phyloP scores from a whole-genome alignment of 164 flowering plant species.

The Vitis riparia region DNA sequence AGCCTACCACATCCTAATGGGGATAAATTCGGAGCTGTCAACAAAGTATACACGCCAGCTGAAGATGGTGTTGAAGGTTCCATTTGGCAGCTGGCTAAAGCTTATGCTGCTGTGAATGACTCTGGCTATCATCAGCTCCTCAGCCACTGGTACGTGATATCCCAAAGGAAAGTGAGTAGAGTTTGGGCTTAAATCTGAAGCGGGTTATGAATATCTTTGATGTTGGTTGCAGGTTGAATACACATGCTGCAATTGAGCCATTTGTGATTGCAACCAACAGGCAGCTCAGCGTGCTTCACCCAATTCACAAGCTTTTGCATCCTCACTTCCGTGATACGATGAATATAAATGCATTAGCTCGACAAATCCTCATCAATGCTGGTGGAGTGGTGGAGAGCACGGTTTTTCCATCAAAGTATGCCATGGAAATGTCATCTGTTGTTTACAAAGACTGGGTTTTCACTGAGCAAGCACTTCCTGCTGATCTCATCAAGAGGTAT shows the following conservation, averaged over 20 bases:
- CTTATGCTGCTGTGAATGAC: conserved; percentile 49
- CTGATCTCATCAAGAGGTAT: conserved; percentile 32
- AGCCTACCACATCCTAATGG: conserved; percentile 62
- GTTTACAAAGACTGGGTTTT: conserved; percentile 50
- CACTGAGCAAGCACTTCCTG: conserved; percentile 57
- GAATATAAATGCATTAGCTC: conserved; percentile 46
- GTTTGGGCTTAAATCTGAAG: background rate
- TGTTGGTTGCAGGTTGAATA: conserved; percentile 37
- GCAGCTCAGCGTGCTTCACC: conserved; percentile 55
- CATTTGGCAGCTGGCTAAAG: conserved; percentile 66
- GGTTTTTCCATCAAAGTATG: conserved; percentile 40
- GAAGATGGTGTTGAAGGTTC: conserved; percentile 46
- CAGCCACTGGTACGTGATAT: conserved; percentile 44
- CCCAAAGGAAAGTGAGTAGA: background rate
- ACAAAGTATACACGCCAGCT: conserved; percentile 48
- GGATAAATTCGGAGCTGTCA: conserved; percentile 42
- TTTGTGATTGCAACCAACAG: conserved; percentile 55
- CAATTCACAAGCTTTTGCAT: conserved; percentile 48
- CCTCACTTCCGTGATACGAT: conserved; percentile 61
- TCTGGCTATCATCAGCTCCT: conserved; percentile 51
- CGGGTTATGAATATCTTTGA: background rate
- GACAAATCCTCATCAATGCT: conserved; percentile 43
- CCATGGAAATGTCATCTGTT: conserved; percentile 45
- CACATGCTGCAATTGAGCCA: conserved; percentile 56
- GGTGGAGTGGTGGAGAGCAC: conserved; percentile 46